phyloP scores from a whole-genome alignment of 164 flowering plant species.

The Saururus chinensis region DNA sequence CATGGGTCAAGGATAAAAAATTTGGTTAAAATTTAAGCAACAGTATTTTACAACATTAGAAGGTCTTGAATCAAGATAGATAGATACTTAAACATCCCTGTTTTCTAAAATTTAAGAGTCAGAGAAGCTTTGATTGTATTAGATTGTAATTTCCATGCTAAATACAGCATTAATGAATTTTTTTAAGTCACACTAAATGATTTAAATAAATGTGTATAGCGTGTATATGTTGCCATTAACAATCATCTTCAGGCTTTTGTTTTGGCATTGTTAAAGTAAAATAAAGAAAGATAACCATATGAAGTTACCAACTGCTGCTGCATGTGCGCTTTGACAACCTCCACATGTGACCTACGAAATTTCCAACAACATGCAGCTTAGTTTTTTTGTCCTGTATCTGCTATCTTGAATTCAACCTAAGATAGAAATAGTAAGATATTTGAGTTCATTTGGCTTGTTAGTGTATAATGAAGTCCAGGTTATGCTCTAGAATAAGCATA shows the following conservation, averaged over 20 bases:
- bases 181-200: background rate
- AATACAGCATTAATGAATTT: background rate
- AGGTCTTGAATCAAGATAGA: background rate
- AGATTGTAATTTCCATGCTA: background rate
- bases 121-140: background rate
- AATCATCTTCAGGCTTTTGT: too few species aligned
- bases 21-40: background rate
- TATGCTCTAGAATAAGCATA: background rate
- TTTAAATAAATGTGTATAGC: too few species aligned
- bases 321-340: slow-evolving; percentile 98
- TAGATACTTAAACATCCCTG: background rate
- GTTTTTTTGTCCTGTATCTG: slow-evolving; percentile 3
- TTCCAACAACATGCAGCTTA: slow-evolving; percentile 17
- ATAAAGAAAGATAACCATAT: background rate
- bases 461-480: background rate
- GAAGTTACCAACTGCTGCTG: slow-evolving; percentile 81
- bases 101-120: too few species aligned
- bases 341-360: slow-evolving; percentile 90
- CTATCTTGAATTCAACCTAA: too few species aligned
- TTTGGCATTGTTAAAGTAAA: background rate
- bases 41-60: background rate
- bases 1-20: background rate
- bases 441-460: too few species aligned
- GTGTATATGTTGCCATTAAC: too few species aligned
- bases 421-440: too few species aligned